Percentiles rank a stretch among this genome's conserved stretches.
Conservation (phyloP, 202 grass and related monocot genomes). For the Panicum hallii region DNA sequence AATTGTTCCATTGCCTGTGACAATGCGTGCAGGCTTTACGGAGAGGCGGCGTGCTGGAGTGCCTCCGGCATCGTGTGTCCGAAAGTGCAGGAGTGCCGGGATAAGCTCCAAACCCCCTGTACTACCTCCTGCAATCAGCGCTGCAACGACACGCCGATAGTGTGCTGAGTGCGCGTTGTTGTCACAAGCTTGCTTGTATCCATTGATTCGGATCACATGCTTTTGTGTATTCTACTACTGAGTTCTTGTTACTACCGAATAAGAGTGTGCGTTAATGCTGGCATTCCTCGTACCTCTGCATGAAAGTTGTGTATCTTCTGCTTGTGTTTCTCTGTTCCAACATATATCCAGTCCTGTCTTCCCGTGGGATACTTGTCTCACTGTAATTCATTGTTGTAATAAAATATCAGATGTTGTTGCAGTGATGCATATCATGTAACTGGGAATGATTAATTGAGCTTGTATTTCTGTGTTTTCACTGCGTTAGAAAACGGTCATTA, state of each 20-base stretch:
- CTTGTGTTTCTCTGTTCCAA: neutral
- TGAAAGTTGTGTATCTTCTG: too few relatives aligned
- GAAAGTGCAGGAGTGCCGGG: neutral
- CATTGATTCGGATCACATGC: neutral
- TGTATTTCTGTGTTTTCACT: too few relatives aligned
- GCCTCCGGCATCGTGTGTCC: neutral
- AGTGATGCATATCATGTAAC: neutral
- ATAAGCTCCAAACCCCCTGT: neutral
- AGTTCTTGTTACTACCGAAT: neutral
- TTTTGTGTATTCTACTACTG: neutral
- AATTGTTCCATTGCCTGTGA: neutral
- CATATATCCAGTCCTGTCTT: neutral
- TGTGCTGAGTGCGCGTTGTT: neutral
- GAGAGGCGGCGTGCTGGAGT: neutral
- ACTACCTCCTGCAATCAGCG: neutral
- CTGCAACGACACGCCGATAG: neutral
- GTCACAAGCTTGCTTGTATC: neutral
- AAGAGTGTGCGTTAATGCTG: neutral
- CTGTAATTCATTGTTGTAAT: neutral
- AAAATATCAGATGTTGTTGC: neutral
- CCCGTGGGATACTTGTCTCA: neutral
- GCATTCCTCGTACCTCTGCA: neutral
- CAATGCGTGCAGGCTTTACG: neutral
- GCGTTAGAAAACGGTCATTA: too few relatives aligned
- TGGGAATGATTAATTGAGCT: too few relatives aligned